A percentile compares a stretch with the other conserved stretches of the same genome.
Evolutionary conservation across 2,329 filamentous ascomycete genomes (phyloP).

Genomic region (Pseudogymnoascus sp.): DNA sequence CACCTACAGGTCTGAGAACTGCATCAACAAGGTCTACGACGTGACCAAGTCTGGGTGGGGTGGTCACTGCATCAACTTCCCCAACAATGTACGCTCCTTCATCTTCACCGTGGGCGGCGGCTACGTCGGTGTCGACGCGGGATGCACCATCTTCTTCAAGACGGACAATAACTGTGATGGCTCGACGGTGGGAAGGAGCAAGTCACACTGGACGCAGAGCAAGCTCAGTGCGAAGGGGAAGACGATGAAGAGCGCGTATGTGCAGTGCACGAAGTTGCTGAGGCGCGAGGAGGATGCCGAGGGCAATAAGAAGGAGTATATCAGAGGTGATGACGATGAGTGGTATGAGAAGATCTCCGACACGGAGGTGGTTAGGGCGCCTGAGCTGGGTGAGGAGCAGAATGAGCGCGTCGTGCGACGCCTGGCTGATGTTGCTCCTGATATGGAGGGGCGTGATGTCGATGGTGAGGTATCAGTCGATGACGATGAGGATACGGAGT

Average conservation of each 20-base stretch:
- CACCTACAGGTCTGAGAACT: background rate
- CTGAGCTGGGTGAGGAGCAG: background rate
- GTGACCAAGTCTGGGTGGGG: background rate
- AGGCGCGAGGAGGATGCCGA: background rate
- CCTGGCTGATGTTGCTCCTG: background rate
- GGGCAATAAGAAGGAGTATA: background rate
- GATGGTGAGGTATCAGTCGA: background rate
- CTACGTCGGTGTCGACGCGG: background rate
- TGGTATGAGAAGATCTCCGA: constrained; percentile 3
- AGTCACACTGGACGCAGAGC: background rate
- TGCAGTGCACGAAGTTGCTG: constrained; percentile 1
- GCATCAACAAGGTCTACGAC: background rate
- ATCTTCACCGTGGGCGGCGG: background rate
- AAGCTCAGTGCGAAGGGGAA: background rate
- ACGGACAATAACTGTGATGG: background rate
- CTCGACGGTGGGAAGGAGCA: background rate
- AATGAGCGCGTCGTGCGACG: background rate
- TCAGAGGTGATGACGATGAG: background rate
- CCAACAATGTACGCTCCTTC: background rate
- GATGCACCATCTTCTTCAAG: background rate
- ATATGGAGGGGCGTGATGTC: background rate
- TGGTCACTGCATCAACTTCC: background rate
- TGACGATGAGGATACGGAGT: background rate
- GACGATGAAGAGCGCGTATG: constrained; percentile 3
- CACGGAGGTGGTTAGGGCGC: background rate